Evolutionary conservation across 2,329 filamentous ascomycete species (phyloP), one percentile per base, ranked within the genome.

Genomic region (Didymosphaeria variabile): DNA sequence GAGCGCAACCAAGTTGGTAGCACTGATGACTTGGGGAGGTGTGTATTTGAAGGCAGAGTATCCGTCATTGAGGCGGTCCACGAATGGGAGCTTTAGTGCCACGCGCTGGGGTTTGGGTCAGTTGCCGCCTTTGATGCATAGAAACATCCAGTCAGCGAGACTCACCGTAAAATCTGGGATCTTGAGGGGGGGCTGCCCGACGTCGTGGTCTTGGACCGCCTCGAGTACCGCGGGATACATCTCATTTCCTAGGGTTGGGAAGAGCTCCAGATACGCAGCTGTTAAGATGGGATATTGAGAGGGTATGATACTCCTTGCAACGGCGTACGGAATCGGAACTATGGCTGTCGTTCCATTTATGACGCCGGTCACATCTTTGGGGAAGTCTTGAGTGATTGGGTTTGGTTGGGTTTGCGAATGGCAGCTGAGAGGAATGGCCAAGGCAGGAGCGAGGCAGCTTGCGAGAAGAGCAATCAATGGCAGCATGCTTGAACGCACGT

Each of bases 141-240:
- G 19, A 44, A 21, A 6, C 42, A 19, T 45, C 19, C 23, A 12
- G 10, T 23, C 6, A 7, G 12, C 29, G 65, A 73, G 57, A 70
- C 82, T 67, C 72, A 85, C 83, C 21, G 81, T 78, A 52, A 86
- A 86, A 67, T 86, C 84, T 0, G 79, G 72, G 7, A 84, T 72
- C 1, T 74, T 75, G 55, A 82, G 74, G 19, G 77, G 79, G 23
- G 75, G 75, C 4, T 81, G 72, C 60, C 81, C 80, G 7, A 86
- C 77, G 51, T 85, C 84, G 59, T 86, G 84, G 63, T 86, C 84
- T 21, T 83, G 77, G 5, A 82, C 79, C 1, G 82, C 81, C 67
- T 85, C 82, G 8, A 85, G 63, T 56, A 86, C 62, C 42, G 85
- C 81, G 1, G 85, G 85, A 65, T 87, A 87, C 80, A 81, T 83